Base-by-base conservation (phyloP, 148 eudicot genomes). In the Vaccinium darrowii region DNA sequence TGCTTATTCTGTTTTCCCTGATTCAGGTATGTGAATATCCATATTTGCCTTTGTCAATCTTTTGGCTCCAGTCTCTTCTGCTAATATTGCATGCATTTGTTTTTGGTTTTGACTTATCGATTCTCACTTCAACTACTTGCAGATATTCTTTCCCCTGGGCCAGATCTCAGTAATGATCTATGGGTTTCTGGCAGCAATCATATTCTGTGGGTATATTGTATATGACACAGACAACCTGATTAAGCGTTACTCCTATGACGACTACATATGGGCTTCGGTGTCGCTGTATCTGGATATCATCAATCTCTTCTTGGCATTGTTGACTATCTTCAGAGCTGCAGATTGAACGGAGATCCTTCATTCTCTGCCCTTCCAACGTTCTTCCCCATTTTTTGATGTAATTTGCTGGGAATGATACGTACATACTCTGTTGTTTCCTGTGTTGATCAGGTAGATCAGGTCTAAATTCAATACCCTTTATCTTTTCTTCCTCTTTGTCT, bases 201-300 rank as follows among this genome's bases (percentile, higher is more conserved):
- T 94, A 18, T 93, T 92, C 85, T 90, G 93, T 65, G 98, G 90
- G 5, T 94, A 92, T 88, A 87, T 93, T 25, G 63, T 94, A n/a
- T 94, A 93, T 3, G 95, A 93, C 60, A 93, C 98, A 0, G 93
- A 94, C 69, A 92, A 92, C 74, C 88, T 94, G 83, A 94, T 94
- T 87, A 94, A 92, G 84, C 86, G 94, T 10, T 91, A 91, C 79
- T 84, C 88, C 11, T 95, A 95, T 50, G 98, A 95, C 62, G 93
- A 95, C 18, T 93, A 91, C 83, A 90, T 95, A 27, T 90, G 90
- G 87, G 98, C 98, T 18, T 92, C 98, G 11, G 86, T 87, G 43
- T 50, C 92, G 0, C 89, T 95, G 73, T 95, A 89, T 75, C 89
- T 92, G 0, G 97, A 95, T 84, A 90, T 95, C 58, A 82, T 95